Evolutionary conservation across 768 basidiomycete genomes (phyloP).

Genomic region (Mycena venus): DNA sequence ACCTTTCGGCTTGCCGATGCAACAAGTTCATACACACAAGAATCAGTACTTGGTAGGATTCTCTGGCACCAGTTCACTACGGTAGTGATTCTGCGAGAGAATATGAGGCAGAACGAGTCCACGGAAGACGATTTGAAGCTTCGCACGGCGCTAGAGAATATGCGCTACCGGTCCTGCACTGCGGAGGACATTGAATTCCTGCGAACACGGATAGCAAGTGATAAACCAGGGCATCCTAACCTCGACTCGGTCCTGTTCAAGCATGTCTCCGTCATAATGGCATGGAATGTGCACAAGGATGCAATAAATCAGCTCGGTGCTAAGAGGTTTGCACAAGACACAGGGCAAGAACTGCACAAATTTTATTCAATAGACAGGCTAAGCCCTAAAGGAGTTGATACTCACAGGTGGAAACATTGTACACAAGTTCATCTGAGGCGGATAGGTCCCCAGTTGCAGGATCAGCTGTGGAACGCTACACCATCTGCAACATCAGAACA

Average conservation of each 20-base stretch:
- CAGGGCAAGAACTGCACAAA: slow-evolving; percentile 33
- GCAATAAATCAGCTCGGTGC: slow-evolving; percentile 48
- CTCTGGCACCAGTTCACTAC: slow-evolving; percentile 49
- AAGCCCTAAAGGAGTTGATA: not conserved
- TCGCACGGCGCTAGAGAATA: slow-evolving; percentile 48
- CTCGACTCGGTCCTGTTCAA: slow-evolving; percentile 37
- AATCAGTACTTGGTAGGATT: not conserved
- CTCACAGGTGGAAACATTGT: not conserved
- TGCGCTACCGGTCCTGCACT: slow-evolving; percentile 56
- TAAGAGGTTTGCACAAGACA: slow-evolving; percentile 50
- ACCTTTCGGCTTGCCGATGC: not conserved
- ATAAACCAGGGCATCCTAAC: slow-evolving; percentile 4
- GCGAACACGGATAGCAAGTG: slow-evolving; percentile 36
- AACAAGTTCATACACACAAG: not conserved
- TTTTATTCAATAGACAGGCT: slow-evolving; percentile 38
- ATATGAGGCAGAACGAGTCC: slow-evolving; percentile 43
- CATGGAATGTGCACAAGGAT: slow-evolving; percentile 51
- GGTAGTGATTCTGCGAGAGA: slow-evolving; percentile 49
- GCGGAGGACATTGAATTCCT: slow-evolving; percentile 53
- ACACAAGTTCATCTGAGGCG: not conserved
- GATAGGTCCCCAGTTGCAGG: not conserved
- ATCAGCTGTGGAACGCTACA: not conserved
- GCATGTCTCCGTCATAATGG: slow-evolving; percentile 54
- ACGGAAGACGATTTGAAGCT: slow-evolving; percentile 41
- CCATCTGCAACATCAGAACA: not conserved